phyloP scores from a whole-genome alignment of 176 grass and related monocot species.

The Ensete glaucum region DNA sequence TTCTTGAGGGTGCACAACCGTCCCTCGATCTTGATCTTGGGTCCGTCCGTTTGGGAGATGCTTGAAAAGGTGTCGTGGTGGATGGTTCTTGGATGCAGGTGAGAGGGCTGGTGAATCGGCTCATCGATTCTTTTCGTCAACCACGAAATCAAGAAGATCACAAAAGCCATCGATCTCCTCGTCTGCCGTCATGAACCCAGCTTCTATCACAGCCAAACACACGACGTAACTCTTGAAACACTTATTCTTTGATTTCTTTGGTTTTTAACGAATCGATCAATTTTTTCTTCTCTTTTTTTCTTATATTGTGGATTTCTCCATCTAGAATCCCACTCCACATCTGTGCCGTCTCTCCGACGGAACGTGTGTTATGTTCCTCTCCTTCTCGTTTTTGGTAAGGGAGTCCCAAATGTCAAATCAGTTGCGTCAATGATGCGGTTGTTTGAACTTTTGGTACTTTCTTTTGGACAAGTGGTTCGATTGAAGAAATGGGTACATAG shows the following conservation, averaged over 20 bases:
- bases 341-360: conserved; percentile 84
- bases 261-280: background rate
- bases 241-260: background rate
- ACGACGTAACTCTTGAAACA: background rate
- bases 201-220: conserved; percentile 47
- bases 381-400: no score
- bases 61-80: background rate
- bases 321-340: conserved; percentile 40
- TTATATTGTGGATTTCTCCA: conserved; percentile 17
- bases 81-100: conserved; percentile 28
- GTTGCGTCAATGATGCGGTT: no score
- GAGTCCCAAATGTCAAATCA: no score
- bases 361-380: conserved; percentile 33
- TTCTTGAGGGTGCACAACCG: conserved; percentile 56
- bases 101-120: conserved; percentile 79
- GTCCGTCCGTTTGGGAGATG: background rate
- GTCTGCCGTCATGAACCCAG: conserved; percentile 39
- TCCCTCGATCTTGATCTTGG: background rate
- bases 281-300: background rate
- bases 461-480: no score
- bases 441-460: no score
- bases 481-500: no score
- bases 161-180: conserved; percentile 47
- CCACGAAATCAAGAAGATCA: conserved; percentile 63
- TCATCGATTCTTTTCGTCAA: conserved; percentile 74